Conservation (phyloP, 2,329 filamentous ascomycete species). For the Fusarium coicis region DNA sequence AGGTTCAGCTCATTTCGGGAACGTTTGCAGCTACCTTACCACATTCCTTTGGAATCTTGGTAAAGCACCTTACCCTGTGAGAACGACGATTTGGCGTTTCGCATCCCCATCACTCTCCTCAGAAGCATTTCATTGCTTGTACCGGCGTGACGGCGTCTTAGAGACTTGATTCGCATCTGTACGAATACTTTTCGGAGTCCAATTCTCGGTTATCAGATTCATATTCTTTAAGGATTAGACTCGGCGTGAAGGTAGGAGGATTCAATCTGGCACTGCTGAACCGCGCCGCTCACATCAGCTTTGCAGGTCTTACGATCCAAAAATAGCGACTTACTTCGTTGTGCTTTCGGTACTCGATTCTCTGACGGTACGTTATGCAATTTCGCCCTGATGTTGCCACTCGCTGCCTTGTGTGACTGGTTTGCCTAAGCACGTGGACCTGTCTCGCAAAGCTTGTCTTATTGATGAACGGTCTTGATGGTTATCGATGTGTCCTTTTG, state of each 20-base stretch:
- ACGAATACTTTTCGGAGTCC: conserved; percentile 53
- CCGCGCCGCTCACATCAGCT: conserved; percentile 9
- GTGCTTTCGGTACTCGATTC: conserved; percentile 39
- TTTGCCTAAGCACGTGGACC: neutral
- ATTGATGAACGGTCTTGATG: neutral
- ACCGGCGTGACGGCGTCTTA: conserved; percentile 56
- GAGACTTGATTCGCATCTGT: conserved; percentile 50
- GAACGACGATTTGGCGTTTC: conserved; percentile 45
- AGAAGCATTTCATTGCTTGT: conserved; percentile 49
- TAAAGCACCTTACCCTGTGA: conserved; percentile 48
- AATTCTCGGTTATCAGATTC: conserved; percentile 44
- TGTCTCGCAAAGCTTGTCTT: neutral
- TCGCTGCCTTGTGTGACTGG: neutral
- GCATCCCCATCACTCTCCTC: conserved; percentile 39
- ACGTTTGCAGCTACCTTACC: conserved; percentile 52
- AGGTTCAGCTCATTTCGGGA: conserved; percentile 57
- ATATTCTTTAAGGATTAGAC: conserved; percentile 43
- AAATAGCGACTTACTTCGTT: conserved; percentile 44
- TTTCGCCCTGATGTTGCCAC: neutral
- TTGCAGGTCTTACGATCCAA: conserved; percentile 40
- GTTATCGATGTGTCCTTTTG: neutral
- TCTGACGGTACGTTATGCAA: conserved; percentile 34
- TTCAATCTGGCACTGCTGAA: neutral
- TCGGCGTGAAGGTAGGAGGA: conserved; percentile 41
- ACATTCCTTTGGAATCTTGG: conserved; percentile 55